phyloP scores from a whole-genome alignment of 768 basidiomycete genomes.

The Leucogyrophana mollusca region DNA sequence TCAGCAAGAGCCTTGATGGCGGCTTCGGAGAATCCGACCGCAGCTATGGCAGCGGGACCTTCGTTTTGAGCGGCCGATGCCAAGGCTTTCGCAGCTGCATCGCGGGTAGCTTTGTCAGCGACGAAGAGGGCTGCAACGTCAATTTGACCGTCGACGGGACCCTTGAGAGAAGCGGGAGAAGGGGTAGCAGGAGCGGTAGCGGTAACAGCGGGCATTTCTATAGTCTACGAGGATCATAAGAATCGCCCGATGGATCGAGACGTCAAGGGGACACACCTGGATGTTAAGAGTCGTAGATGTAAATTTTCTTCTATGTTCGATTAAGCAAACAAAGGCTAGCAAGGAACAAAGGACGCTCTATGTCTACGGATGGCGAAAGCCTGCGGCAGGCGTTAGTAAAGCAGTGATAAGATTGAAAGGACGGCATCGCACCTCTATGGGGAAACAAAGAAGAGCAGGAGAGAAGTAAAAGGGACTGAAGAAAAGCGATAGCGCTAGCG shows the following conservation, averaged over 20 bases:
- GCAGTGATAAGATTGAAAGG: conserved; percentile 1
- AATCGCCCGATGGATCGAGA: conserved; percentile 1
- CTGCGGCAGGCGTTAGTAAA: conserved; percentile 17
- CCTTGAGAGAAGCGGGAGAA: conserved; percentile 72
- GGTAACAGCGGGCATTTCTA: conserved; percentile 80
- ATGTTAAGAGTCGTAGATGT: conserved; percentile 31
- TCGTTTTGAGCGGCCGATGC: conserved; percentile 79
- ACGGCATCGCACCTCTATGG: conserved; percentile 31
- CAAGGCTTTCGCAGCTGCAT: conserved; percentile 65
- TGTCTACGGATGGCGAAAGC: conserved; percentile 44
- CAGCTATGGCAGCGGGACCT: conserved; percentile 73
- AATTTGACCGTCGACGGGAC: conserved; percentile 60
- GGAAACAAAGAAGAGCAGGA: conserved; percentile 21
- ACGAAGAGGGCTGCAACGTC: conserved; percentile 78
- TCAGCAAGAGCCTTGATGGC: conserved; percentile 83
- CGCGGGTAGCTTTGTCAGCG: conserved; percentile 81
- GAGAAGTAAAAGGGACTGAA: conserved; percentile 33
- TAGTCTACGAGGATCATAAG: conserved; percentile 36
- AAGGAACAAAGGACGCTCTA: conserved; percentile 72
- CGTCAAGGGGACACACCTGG: conserved; percentile 39
- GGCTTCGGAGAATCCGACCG: conserved; percentile 70
- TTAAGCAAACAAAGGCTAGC: conserved; percentile 48
- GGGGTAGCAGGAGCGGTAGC: conserved; percentile 57
- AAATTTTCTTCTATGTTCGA: conserved; percentile 34
- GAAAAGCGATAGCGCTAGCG: conserved; percentile 9